A percentile compares a stretch with the other conserved stretches of the same genome.
These are phyloP conservation scores for Kluyveromyces sp. DNA, from an alignment of 1,139 yeast species.

Conservation along the genomic window DNA sequence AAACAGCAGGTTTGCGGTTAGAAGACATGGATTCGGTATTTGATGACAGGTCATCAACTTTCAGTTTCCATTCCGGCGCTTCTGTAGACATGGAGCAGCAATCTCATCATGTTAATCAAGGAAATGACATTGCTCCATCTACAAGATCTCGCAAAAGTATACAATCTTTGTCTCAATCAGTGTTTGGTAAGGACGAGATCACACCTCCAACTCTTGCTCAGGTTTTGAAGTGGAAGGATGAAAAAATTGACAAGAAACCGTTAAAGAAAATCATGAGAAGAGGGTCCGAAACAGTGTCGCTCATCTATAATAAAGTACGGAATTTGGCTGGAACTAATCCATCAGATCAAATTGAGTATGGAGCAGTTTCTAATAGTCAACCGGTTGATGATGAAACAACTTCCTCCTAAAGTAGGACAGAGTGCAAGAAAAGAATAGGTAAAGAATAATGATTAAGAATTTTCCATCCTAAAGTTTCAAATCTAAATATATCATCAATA, in stretches of 20 bases:
- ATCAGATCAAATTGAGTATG: constrained; percentile 11
- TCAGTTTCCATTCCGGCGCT: constrained; percentile 19
- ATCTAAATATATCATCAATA: too few species aligned
- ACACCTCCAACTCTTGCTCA: constrained; percentile 18
- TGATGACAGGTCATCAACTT: constrained; percentile 48
- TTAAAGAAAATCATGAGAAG: constrained; percentile 14
- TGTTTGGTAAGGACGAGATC: constrained; percentile 8
- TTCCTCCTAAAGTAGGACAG: too few species aligned
- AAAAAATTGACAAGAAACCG: constrained; percentile 9
- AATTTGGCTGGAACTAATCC: constrained; percentile 8
- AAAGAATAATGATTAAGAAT: too few species aligned
- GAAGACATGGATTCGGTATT: constrained; percentile 86
- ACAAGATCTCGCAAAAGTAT: constrained; percentile 4
- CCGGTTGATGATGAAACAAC: too few species aligned
- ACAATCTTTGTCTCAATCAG: not conserved
- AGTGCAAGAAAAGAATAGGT: too few species aligned
- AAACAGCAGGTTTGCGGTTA: constrained; percentile 78
- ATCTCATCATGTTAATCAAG: constrained; percentile 1
- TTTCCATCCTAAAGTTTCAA: too few species aligned
- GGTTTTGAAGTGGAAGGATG: constrained; percentile 14
- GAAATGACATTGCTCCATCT: not conserved
- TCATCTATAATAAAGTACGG: constrained; percentile 13
- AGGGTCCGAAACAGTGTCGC: constrained; percentile 17
- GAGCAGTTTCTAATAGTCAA: constrained; percentile 12
- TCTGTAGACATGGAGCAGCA: constrained; percentile 3